phyloP scores from a whole-genome alignment of 192 early-diverging fungal species.

The Entomortierella lignicola region DNA sequence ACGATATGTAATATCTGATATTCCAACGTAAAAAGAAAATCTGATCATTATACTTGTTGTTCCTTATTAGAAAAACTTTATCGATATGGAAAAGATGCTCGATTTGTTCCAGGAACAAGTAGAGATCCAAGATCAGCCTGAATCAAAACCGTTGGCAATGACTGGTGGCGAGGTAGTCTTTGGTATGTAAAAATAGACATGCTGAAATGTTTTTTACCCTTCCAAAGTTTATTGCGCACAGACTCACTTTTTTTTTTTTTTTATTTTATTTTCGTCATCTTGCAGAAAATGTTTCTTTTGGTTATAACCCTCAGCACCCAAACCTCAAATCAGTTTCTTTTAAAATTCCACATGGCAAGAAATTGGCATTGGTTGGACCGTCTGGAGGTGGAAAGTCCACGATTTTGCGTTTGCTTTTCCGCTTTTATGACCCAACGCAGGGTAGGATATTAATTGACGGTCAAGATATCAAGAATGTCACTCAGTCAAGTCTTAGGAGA shows the following conservation, averaged over 20 bases:
- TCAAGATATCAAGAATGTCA: conserved; percentile 80
- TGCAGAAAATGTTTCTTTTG: conserved; percentile 87
- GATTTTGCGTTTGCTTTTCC: conserved; percentile 87
- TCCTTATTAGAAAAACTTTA: conserved; percentile 89
- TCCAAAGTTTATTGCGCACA: background rate
- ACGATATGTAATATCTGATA: too few relatives aligned
- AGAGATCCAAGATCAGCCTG: conserved; percentile 67
- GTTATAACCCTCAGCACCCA: conserved; percentile 74
- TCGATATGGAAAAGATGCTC: conserved; percentile 63
- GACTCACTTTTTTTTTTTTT: background rate
- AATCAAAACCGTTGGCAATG: conserved; percentile 56
- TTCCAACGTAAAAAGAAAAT: too few relatives aligned
- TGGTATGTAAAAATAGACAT: conserved; percentile 20
- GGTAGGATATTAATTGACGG: conserved; percentile 90
- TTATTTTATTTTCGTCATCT: background rate
- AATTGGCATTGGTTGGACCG: conserved; percentile 92
- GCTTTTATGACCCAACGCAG: conserved; percentile 89
- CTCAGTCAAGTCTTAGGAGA: conserved; percentile 80
- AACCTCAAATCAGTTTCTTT: conserved; percentile 76
- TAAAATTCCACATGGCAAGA: conserved; percentile 84
- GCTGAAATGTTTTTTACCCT: background rate
- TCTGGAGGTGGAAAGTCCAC: conserved; percentile 93
- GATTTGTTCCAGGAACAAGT: conserved; percentile 65
- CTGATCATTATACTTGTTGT: too few relatives aligned
- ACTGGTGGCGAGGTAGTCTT: conserved; percentile 85